Evolutionary conservation across 2,329 filamentous ascomycete species (phyloP).

Genomic region (Colletotrichum sp.): DNA sequence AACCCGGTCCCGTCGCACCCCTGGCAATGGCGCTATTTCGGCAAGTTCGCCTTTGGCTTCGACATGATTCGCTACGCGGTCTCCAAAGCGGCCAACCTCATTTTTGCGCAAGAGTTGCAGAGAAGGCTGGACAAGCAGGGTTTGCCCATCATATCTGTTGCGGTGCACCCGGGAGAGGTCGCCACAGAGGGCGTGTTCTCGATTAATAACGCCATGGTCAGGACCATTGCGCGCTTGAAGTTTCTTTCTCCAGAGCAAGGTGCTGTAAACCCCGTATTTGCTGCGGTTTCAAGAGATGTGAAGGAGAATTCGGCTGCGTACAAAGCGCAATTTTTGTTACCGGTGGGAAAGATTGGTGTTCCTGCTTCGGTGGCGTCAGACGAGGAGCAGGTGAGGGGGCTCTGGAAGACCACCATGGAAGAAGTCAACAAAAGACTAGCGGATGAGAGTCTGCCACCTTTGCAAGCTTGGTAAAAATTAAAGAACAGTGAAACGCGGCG

Average conservation of each 20-base stretch:
- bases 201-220: not conserved
- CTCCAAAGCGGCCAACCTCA: slow-evolving; percentile 23
- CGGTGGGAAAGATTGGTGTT: not conserved
- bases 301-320: not conserved
- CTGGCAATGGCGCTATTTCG: slow-evolving; percentile 11
- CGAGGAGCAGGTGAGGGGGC: not conserved
- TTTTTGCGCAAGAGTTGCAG: slow-evolving; percentile 24
- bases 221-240: not conserved
- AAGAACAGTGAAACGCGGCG: too few relatives aligned
- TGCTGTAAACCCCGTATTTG: slow-evolving; percentile 17
- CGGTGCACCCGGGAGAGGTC: slow-evolving; percentile 24
- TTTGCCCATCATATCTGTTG: slow-evolving; percentile 13
- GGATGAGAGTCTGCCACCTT: not conserved
- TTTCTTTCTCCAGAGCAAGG: slow-evolving; percentile 19
- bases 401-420: slow-evolving; percentile 18
- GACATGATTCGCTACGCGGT: slow-evolving; percentile 27
- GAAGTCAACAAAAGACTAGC: slow-evolving; percentile 1
- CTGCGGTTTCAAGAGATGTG: slow-evolving; percentile 14
- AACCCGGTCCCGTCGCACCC: slow-evolving; percentile 8
- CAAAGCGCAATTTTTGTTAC: slow-evolving; percentile 18
- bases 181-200: slow-evolving; percentile 1
- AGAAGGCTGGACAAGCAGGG: slow-evolving; percentile 7
- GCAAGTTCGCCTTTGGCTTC: slow-evolving; percentile 13
- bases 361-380: slow-evolving; percentile 8
- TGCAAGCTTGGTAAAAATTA: too few relatives aligned